Conservation (phyloP, 768 basidiomycete genomes). For the Leccinum uliginosum region DNA sequence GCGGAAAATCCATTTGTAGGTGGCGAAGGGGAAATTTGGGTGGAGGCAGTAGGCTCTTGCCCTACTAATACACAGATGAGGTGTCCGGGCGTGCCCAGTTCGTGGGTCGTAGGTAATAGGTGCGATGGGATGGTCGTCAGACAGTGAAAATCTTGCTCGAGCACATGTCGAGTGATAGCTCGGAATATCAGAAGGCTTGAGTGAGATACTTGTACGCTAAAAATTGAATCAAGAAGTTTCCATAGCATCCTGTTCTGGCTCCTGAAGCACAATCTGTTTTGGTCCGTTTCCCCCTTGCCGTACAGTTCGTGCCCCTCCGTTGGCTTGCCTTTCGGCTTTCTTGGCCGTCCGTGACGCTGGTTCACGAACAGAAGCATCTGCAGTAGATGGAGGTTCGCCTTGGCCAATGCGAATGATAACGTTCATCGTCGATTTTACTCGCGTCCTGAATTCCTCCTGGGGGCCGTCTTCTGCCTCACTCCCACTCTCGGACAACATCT, state of each 20-base stretch:
- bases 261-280: slow-evolving; percentile 34
- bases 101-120: not conserved
- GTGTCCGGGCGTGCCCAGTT: not conserved
- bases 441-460: slow-evolving; percentile 51
- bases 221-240: slow-evolving; percentile 23
- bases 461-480: slow-evolving; percentile 58
- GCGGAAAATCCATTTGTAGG: not conserved
- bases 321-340: slow-evolving; percentile 7
- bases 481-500: slow-evolving; percentile 45
- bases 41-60: not conserved
- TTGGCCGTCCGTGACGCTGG: not conserved
- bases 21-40: not conserved
- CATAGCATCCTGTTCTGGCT: slow-evolving; percentile 42
- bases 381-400: slow-evolving; percentile 38
- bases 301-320: slow-evolving; percentile 6
- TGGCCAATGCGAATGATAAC: slow-evolving; percentile 60
- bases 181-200: not conserved
- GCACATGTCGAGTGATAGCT: not conserved
- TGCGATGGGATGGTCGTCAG: not conserved
- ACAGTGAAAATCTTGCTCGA: not conserved
- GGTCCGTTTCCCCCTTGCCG: slow-evolving; percentile 4
- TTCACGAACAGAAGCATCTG: slow-evolving; percentile 2
- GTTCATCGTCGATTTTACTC: slow-evolving; percentile 67
- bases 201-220: not conserved
- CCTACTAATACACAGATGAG: not conserved